Percentiles rank a stretch among this genome's conserved stretches.
phyloP scores from a whole-genome alignment of 768 basidiomycete genomes.

The Mycena galopus region DNA sequence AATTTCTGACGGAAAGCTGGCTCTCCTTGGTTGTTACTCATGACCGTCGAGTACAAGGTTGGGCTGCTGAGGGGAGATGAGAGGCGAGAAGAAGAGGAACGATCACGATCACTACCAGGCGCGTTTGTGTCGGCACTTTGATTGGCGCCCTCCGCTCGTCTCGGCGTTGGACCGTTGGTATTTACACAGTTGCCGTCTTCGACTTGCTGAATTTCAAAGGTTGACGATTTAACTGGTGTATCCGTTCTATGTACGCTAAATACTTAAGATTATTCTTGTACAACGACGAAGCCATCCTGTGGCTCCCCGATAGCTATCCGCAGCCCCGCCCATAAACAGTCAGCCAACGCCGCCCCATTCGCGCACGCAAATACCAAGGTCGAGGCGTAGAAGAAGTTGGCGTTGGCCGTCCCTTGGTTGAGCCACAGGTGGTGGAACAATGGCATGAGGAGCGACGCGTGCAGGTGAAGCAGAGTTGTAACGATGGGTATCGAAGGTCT shows the following conservation, averaged over 20 bases:
- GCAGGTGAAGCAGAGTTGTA: conserved; percentile 84
- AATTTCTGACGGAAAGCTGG: not conserved
- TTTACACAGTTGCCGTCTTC: no score
- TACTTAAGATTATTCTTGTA: conserved; percentile 63
- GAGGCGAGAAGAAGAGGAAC: not conserved
- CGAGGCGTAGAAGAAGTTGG: conserved; percentile 98
- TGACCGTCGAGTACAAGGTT: no score
- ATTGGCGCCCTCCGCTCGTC: no score
- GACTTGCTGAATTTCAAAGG: no score
- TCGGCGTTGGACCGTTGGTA: no score
- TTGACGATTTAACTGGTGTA: no score
- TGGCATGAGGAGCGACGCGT: conserved; percentile 88
- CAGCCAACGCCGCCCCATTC: conserved; percentile 86
- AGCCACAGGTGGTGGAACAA: conserved; percentile 95
- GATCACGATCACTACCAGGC: no score
- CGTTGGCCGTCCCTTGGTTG: conserved; percentile 91
- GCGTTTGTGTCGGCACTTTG: no score
- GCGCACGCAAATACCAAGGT: conserved; percentile 94
- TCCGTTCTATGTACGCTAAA: no score
- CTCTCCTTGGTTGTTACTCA: not conserved
- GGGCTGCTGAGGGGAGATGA: no score
- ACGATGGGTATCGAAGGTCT: conserved; percentile 90
- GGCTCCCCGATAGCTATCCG: conserved; percentile 75
- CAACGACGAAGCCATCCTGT: conserved; percentile 65
- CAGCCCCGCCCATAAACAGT: conserved; percentile 87